phyloP scores from a whole-genome alignment of 306 rosid species.

The Oxytropis ochrocephala region DNA sequence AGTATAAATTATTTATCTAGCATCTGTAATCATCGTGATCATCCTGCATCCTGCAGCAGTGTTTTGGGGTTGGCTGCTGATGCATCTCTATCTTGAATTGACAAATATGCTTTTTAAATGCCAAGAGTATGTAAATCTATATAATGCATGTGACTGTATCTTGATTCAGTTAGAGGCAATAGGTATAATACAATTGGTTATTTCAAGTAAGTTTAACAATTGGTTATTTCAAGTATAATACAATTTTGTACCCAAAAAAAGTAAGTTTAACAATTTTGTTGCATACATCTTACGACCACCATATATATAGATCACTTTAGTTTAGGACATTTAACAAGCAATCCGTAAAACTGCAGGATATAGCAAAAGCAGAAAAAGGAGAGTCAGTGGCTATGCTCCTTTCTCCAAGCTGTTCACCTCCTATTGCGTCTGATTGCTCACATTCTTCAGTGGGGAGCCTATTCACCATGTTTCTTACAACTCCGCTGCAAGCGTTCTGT shows the following conservation, averaged over 20 bases:
- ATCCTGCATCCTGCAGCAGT: neutral
- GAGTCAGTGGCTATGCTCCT: slow-evolving; percentile 88
- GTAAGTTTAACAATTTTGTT: neutral
- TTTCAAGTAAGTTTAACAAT: neutral
- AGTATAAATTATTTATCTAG: neutral
- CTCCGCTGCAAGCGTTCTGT: slow-evolving; percentile 89
- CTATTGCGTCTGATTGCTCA: slow-evolving; percentile 34
- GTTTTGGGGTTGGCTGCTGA: neutral
- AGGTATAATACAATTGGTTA: neutral
- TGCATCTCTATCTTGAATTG: neutral
- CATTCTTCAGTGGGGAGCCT: slow-evolving; percentile 62
- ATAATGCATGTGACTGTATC: neutral
- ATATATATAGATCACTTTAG: neutral
- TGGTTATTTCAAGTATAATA: neutral
- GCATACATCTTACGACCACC: neutral
- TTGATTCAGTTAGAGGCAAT: slow-evolving; percentile 1
- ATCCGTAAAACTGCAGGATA: slow-evolving; percentile 40
- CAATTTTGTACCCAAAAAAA: neutral
- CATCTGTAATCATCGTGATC: neutral
- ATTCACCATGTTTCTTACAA: slow-evolving; percentile 87
- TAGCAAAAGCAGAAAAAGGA: slow-evolving; percentile 74
- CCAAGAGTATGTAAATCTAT: neutral
- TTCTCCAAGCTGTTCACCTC: slow-evolving; percentile 57
- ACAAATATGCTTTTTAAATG: neutral
- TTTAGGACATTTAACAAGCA: slow-evolving; percentile 2